Evolutionary conservation across 1,284 basidiomycete genomes (phyloP).

Genomic region (Sporisorium exsertum): DNA sequence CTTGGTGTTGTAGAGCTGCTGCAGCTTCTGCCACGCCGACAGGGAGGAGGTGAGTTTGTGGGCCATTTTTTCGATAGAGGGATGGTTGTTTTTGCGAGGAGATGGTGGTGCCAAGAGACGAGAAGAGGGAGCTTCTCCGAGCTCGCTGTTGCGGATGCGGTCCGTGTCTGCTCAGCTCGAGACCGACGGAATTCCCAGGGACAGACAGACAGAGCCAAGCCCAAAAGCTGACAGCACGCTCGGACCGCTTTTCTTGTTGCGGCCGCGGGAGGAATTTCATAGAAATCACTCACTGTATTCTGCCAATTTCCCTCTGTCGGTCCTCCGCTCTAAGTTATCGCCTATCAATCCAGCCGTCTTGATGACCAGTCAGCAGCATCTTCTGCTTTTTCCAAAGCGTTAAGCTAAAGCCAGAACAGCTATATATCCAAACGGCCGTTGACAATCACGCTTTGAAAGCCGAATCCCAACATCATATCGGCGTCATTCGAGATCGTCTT

Average conservation of each 20-base stretch:
- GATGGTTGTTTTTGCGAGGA: not conserved
- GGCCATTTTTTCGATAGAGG: conserved; percentile 31
- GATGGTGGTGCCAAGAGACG: conserved; percentile 11
- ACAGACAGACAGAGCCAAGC: not conserved
- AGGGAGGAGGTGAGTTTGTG: conserved; percentile 58
- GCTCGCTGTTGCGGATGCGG: not conserved
- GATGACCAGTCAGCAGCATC: not conserved
- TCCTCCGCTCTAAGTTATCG: no score
- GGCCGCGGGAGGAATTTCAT: not conserved
- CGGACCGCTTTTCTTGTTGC: conserved; percentile 20
- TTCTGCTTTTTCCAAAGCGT: not conserved
- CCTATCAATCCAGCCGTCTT: not conserved
- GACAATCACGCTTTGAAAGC: no score
- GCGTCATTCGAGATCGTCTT: not conserved
- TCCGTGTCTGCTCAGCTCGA: not conserved
- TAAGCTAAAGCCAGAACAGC: no score
- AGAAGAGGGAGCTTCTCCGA: not conserved
- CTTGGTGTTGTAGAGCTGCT: conserved; percentile 83
- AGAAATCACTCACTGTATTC: not conserved
- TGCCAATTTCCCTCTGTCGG: no score
- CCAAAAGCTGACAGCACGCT: conserved; percentile 25
- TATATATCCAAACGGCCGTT: no score
- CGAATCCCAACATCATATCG: not conserved
- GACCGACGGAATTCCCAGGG: not conserved
- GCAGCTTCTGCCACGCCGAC: conserved; percentile 88